A percentile compares a stretch with the other conserved stretches of the same genome.
These are phyloP conservation scores for Eucalyptus urophylla DNA, from an alignment of 345 rosid genomes.

Conservation along the genomic window DNA sequence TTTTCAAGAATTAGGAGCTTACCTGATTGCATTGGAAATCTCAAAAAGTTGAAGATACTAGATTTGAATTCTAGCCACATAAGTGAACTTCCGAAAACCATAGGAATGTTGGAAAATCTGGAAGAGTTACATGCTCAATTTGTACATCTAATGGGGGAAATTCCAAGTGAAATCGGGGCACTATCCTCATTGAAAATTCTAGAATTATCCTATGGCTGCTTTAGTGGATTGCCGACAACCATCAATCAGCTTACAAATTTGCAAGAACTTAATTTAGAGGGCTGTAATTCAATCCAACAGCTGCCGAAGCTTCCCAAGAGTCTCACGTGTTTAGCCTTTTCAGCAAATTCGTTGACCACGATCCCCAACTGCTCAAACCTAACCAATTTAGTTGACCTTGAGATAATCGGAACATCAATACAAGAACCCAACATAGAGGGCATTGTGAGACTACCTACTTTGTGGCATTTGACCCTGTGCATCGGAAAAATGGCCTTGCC, in stretches of 20 bases:
- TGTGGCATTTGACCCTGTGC: background rate
- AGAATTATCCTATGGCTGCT: background rate
- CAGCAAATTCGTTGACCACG: background rate
- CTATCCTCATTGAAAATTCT: background rate
- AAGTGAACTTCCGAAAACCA: background rate
- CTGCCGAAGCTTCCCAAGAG: background rate
- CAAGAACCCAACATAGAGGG: too few relatives aligned
- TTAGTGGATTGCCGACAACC: background rate
- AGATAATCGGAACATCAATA: too few relatives aligned
- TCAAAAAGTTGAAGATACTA: background rate
- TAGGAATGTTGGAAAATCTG: background rate
- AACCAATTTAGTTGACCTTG: too few relatives aligned
- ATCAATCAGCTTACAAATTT: background rate
- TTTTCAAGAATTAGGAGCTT: rapidly evolving
- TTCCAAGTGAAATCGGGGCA: background rate
- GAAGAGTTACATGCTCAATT: background rate
- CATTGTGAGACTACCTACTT: too few relatives aligned
- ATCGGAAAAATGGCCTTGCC: background rate
- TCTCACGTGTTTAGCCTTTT: rapidly evolving
- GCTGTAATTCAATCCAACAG: background rate
- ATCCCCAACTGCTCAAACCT: background rate
- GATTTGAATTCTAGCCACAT: rapidly evolving
- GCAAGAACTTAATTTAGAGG: background rate
- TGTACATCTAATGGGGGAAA: background rate
- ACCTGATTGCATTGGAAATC: background rate